These are phyloP conservation scores for Cercospora citrullina DNA, from an alignment of 2,329 filamentous ascomycete species.

Conservation along the genomic window DNA sequence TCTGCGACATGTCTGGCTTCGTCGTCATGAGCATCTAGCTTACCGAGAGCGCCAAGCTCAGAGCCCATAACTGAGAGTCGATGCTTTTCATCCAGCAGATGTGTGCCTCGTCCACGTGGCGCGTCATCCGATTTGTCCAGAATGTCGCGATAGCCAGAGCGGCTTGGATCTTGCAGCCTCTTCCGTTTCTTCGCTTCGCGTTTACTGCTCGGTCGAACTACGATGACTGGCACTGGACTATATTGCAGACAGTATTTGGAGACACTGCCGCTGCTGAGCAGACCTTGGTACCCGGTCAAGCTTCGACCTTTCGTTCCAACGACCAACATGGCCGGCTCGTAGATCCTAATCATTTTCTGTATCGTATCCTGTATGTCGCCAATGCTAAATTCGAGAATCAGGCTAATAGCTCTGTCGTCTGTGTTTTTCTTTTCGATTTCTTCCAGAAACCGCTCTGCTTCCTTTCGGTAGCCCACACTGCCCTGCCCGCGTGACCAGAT, in stretches of 20 bases:
- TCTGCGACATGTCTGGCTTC: constrained; percentile 45
- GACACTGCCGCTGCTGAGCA: constrained; percentile 77
- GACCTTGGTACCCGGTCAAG: constrained; percentile 79
- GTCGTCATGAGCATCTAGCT: constrained; percentile 37
- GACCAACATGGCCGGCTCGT: constrained; percentile 86
- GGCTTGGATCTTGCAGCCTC: constrained; percentile 71
- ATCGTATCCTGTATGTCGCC: constrained; percentile 90
- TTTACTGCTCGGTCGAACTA: constrained; percentile 83
- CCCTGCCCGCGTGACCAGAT: constrained; percentile 50
- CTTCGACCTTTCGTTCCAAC: constrained; percentile 86
- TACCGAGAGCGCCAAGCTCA: constrained; percentile 39
- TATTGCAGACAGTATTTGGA: constrained; percentile 95
- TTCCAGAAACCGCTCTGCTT: constrained; percentile 73
- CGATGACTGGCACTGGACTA: constrained; percentile 88
- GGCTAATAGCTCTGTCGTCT: constrained; percentile 77
- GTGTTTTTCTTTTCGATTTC: constrained; percentile 78
- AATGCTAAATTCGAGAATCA: constrained; percentile 83
- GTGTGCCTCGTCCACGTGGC: constrained; percentile 48
- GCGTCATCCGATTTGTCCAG: constrained; percentile 60
- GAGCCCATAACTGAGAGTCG: constrained; percentile 48
- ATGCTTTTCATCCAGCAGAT: constrained; percentile 54
- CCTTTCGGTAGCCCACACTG: constrained; percentile 62
- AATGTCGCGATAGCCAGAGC: constrained; percentile 76
- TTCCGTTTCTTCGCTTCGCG: constrained; percentile 88
- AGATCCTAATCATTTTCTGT: constrained; percentile 86